A percentile compares a stretch with the other conserved stretches of the same genome.
Evolutionary conservation across 257 asterid genomes (phyloP).

Genomic region (Apocynum venetum): DNA sequence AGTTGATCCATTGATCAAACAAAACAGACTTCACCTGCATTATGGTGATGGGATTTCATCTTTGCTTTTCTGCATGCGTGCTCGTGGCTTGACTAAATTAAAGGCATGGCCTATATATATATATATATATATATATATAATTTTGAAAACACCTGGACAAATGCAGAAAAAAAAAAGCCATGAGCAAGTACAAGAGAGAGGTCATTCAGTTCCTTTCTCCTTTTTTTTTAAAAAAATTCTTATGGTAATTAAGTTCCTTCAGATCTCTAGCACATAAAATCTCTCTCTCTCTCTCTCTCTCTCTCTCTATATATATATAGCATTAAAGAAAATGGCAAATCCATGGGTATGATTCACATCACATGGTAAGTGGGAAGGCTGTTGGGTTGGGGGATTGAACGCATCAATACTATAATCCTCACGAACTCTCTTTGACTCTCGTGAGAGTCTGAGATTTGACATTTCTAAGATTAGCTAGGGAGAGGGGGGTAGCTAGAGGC

Average conservation of each 20-base stretch:
- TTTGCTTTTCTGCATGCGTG: conserved; percentile 10
- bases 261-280: no score
- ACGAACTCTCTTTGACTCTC: not conserved
- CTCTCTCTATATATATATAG: no score
- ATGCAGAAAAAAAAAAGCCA: not conserved
- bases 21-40: not conserved
- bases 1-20: no score
- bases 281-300: no score
- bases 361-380: conserved; percentile 18
- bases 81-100: conserved; percentile 7
- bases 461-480: conserved; percentile 2
- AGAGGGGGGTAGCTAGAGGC: not conserved
- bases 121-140: not conserved
- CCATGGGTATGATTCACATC: conserved; percentile 2
- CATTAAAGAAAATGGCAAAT: not conserved
- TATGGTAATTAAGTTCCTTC: no score
- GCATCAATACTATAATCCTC: not conserved
- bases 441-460: conserved; percentile 3
- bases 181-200: not conserved
- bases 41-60: not conserved
- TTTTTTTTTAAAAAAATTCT: no score
- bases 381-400: conserved; percentile 12
- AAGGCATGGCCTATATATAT: not conserved
- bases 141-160: not conserved
- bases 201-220: no score